Evolutionary conservation across 1,284 basidiomycete species (phyloP), one percentile per base, ranked within the genome.

Genomic region (Malassezia japonica): DNA sequence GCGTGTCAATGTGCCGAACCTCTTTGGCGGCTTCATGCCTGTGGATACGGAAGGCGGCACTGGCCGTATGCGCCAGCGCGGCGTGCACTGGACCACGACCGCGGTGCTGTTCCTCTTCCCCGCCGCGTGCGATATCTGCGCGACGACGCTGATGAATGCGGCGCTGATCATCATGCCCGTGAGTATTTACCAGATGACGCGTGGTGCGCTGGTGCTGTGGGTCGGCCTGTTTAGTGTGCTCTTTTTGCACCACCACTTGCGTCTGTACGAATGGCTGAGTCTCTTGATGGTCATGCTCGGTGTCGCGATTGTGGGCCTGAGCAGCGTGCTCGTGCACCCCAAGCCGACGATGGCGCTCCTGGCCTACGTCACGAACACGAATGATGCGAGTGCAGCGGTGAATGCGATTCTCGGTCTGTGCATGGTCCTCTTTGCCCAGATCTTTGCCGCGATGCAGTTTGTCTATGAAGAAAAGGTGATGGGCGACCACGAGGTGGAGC

Each of bases 171-270:
- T 92, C 74, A 92, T 88, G 1, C 91, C 91, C 21, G 92, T 96
- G 36, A 94, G 89, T 45, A 89, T 98, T 65, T 96, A 87, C 78
- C 92, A 77, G 50, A 96, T 96, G 92, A 88, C 86, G 34, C 82
- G 94, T 58, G 94, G 94, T 35, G 87, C 91, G 12, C 82, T 98
- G 50, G 92, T 98, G 46, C 81, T 99, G 46, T 98, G 94, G 77
- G 94, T 99, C 57, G 94, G 90, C 32, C 74, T 89, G 48, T 81
- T 96, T 60, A 87, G 85, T 47, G 90, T 98, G 66, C 75, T 91
- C 58, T 98, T 98, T 78, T 82, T 99, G 50, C 81, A 81, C 48
- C 47, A 65, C 16, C 66, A 69, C 32, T 40, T 72, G 28, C 54
- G 51, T 33, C 56, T 71, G 6, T 67, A 67, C 56, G 78, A 81